Percentiles rank a stretch among this genome's conserved stretches.
Evolutionary conservation across 202 grass and related monocot species (phyloP).

Genomic region (Carex sylvatica): DNA sequence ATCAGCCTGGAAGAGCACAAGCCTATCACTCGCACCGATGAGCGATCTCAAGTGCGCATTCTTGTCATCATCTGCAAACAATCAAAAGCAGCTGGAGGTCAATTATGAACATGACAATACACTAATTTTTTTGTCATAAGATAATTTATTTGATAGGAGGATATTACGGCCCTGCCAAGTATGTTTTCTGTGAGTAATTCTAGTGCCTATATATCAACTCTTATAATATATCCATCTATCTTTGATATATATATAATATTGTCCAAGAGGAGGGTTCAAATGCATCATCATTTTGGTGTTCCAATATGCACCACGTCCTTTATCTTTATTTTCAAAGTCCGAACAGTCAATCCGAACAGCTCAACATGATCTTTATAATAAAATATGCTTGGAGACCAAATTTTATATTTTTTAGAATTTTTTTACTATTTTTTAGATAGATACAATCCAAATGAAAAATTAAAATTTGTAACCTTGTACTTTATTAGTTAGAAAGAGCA

Average conservation of each 20-base stretch:
- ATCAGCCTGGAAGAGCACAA: conserved; percentile 49
- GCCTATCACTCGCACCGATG: conserved; percentile 39
- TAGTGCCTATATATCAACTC: neutral
- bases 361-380: too few relatives aligned
- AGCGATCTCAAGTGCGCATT: conserved; percentile 56
- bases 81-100: neutral
- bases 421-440: too few relatives aligned
- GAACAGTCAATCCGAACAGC: too few relatives aligned
- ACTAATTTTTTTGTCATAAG: too few relatives aligned
- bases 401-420: too few relatives aligned
- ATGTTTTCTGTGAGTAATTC: neutral
- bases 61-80: conserved; percentile 45
- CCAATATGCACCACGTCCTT: too few relatives aligned
- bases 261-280: too few relatives aligned
- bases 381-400: too few relatives aligned
- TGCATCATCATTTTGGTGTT: too few relatives aligned
- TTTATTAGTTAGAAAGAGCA: neutral
- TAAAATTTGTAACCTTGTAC: neutral
- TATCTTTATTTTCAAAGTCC: too few relatives aligned
- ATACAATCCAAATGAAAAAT: neutral
- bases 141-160: too few relatives aligned
- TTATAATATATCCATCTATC: neutral
- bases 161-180: too few relatives aligned
- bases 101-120: neutral
- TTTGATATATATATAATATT: neutral